phyloP scores from a whole-genome alignment of 2,329 filamentous ascomycete genomes.

The Hypoxylon sp. region DNA sequence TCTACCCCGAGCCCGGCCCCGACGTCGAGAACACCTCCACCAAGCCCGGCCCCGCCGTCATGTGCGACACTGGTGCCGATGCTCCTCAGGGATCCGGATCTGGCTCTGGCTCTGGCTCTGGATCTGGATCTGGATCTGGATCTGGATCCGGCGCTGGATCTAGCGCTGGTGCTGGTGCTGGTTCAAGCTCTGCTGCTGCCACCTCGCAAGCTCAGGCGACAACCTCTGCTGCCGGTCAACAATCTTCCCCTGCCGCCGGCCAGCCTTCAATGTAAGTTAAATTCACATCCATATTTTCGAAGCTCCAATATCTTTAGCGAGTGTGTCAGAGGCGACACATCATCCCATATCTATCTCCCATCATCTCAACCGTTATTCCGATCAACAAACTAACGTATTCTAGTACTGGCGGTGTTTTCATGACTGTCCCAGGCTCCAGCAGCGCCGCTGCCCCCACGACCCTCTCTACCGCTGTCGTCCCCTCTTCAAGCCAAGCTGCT shows the following conservation, averaged over 20 bases:
- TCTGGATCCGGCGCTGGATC: conserved; percentile 41
- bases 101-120: conserved; percentile 43
- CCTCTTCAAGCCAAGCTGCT: conserved; percentile 15
- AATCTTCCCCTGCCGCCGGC: conserved; percentile 17
- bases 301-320: not conserved
- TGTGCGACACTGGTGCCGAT: conserved; percentile 40
- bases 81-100: conserved; percentile 28
- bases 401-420: conserved; percentile 55
- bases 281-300: conserved; percentile 3
- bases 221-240: conserved; percentile 35
- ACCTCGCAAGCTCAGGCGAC: conserved; percentile 16
- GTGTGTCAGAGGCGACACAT: not conserved
- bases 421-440: conserved; percentile 45
- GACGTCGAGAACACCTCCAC: conserved; percentile 54
- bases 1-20: conserved; percentile 71
- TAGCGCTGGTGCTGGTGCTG: conserved; percentile 39
- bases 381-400: conserved; percentile 39
- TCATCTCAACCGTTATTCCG: conserved; percentile 35
- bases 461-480: conserved; percentile 31
- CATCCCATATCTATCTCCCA: not conserved
- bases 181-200: conserved; percentile 37
- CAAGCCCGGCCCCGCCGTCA: conserved; percentile 48
- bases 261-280: conserved; percentile 37
- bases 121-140: conserved; percentile 47
- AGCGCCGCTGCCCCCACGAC: conserved; percentile 39